Conservation (phyloP, 768 basidiomycete genomes). For the Mycena kentingensis region DNA sequence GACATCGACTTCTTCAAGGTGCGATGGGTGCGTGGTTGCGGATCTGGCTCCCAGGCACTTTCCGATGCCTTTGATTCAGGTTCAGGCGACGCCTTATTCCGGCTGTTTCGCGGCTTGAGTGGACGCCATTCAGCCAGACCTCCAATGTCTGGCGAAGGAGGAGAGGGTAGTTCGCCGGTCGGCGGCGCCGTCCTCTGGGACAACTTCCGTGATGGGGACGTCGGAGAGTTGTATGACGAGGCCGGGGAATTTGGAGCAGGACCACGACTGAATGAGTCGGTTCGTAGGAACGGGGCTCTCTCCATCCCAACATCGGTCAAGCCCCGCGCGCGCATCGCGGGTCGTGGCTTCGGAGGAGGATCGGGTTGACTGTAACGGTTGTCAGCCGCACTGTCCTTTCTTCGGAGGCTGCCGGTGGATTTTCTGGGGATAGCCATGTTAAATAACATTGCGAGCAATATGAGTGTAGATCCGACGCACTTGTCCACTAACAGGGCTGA, state of each 20-base stretch:
- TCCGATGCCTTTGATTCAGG: slow-evolving; percentile 5
- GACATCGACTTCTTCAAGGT: slow-evolving; percentile 58
- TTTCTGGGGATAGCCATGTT: slow-evolving; percentile 15
- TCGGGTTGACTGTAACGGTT: slow-evolving; percentile 39
- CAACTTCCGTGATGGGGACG: slow-evolving; percentile 21
- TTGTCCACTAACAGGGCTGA: slow-evolving; percentile 15
- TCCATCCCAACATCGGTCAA: slow-evolving; percentile 46
- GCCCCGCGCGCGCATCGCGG: slow-evolving; percentile 48
- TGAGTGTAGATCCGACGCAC: slow-evolving; percentile 15
- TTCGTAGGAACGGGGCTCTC: slow-evolving; percentile 35
- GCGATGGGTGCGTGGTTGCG: slow-evolving; percentile 24
- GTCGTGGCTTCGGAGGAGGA: slow-evolving; percentile 33
- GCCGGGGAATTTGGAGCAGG: slow-evolving; percentile 16
- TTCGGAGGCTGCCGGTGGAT: slow-evolving; percentile 19
- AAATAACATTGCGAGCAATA: not conserved
- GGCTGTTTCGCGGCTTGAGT: slow-evolving; percentile 9
- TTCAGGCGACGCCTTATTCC: slow-evolving; percentile 3
- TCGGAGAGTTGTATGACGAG: slow-evolving; percentile 21
- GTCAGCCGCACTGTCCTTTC: slow-evolving; percentile 23
- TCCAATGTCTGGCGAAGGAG: slow-evolving; percentile 42
- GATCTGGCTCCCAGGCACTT: slow-evolving; percentile 20
- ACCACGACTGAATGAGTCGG: slow-evolving; percentile 15
- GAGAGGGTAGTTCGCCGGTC: slow-evolving; percentile 46
- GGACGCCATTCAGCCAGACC: no score
- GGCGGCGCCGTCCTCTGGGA: slow-evolving; percentile 53